phyloP scores from a whole-genome alignment of 768 basidiomycete genomes.

The Sistotremastrum niveocremeum region DNA sequence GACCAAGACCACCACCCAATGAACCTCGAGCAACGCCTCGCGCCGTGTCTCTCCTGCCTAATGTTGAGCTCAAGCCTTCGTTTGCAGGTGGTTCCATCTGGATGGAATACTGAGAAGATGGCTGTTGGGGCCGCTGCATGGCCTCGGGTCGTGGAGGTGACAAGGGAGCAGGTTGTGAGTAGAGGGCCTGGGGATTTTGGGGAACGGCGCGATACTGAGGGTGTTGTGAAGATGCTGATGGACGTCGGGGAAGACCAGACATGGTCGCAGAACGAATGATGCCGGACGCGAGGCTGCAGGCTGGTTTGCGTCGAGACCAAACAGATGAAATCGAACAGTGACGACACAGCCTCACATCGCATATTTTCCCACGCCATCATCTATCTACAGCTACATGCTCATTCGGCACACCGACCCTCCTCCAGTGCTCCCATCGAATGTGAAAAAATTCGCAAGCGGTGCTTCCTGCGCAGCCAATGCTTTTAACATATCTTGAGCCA shows the following conservation, averaged over 20 bases:
- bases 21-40: conserved; percentile 69
- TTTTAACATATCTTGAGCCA: conserved; percentile 91
- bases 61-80: conserved; percentile 11
- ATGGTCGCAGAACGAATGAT: conserved; percentile 10
- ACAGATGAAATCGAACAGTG: too few relatives aligned
- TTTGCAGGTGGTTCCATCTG: background rate
- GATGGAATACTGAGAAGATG: background rate
- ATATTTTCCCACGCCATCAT: too few relatives aligned
- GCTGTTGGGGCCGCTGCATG: background rate
- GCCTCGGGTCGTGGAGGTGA: conserved; percentile 15
- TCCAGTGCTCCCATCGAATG: conserved; percentile 76
- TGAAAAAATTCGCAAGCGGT: conserved; percentile 85
- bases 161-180: conserved; percentile 19
- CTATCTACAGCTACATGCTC: conserved; percentile 20
- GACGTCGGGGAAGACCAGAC: conserved; percentile 26
- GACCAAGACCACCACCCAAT: conserved; percentile 73
- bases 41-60: conserved; percentile 42
- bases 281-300: too few relatives aligned
- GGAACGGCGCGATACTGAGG: conserved; percentile 47
- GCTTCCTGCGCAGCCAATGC: conserved; percentile 81
- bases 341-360: too few relatives aligned
- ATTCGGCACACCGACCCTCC: conserved; percentile 52
- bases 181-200: conserved; percentile 36
- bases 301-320: too few relatives aligned
- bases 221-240: conserved; percentile 32